Conservation (phyloP, 192 early-diverging fungal species). For the Podila epicladia region DNA sequence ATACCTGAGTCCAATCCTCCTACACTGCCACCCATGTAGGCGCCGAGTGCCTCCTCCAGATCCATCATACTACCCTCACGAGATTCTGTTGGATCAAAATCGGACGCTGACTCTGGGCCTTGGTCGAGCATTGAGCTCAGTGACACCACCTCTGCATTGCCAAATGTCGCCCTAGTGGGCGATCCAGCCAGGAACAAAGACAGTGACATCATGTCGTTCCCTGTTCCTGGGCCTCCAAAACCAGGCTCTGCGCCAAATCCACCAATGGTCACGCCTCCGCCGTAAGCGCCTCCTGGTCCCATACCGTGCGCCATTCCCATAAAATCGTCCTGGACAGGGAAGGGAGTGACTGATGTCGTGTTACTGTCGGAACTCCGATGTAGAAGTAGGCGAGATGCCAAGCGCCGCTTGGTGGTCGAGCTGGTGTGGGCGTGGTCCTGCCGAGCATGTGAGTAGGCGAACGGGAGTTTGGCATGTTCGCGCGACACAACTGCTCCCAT, state of each 20-base stretch:
- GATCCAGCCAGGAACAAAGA: background rate
- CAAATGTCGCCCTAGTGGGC: conserved; percentile 1
- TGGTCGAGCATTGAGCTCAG: conserved; percentile 44
- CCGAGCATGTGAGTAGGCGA: conserved; percentile 43
- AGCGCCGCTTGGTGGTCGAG: conserved; percentile 12
- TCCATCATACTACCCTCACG: conserved; percentile 5
- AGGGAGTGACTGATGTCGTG: background rate
- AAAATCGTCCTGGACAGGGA: conserved; percentile 5
- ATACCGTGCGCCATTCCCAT: background rate
- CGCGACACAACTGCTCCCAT: conserved; percentile 41
- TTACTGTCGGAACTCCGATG: conserved; percentile 1
- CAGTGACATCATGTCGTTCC: background rate
- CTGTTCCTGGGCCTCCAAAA: background rate
- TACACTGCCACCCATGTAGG: background rate
- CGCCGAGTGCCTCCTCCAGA: conserved; percentile 11
- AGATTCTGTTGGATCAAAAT: conserved; percentile 22
- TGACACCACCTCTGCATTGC: conserved; percentile 32
- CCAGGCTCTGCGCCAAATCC: background rate
- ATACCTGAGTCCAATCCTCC: too few relatives aligned
- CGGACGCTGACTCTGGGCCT: conserved; percentile 38
- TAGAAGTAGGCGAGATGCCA: conserved; percentile 27
- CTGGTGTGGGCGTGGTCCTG: conserved; percentile 21
- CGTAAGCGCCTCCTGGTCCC: background rate
- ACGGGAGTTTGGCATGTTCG: conserved; percentile 41
- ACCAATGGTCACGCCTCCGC: background rate